Evolutionary conservation across 441 rosid genomes (phyloP).

Genomic region (Aleurites moluccanus): DNA sequence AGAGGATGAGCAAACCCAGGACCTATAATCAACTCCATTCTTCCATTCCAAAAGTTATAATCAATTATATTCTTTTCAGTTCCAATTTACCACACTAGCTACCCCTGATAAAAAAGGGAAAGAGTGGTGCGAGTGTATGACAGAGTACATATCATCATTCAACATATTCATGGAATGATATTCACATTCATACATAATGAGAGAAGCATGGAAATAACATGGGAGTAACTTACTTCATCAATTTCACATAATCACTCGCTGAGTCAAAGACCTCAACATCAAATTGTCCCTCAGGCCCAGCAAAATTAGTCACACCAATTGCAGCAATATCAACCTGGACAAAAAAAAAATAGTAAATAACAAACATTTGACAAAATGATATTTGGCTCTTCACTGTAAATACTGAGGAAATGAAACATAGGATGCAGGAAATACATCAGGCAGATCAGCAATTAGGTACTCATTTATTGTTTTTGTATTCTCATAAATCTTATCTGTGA

Average conservation of each 20-base stretch:
- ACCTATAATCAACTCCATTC: neutral
- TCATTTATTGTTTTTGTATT: conserved; percentile 88
- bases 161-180: neutral
- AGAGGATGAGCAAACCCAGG: neutral
- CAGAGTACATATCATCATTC: neutral
- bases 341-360: conserved; percentile 14
- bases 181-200: neutral
- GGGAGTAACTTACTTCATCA: conserved; percentile 78
- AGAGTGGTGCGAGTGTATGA: neutral
- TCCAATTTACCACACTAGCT: neutral
- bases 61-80: neutral
- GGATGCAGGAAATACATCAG: conserved; percentile 54
- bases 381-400: neutral
- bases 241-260: conserved; percentile 80
- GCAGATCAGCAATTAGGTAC: conserved; percentile 76
- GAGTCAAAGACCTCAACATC: conserved; percentile 96
- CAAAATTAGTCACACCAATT: conserved; percentile 63
- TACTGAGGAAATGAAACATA: conserved; percentile 8
- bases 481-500: conserved; percentile 92
- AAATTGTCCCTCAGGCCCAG: conserved; percentile 82
- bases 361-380: neutral
- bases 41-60: conserved; percentile 1
- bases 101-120: neutral
- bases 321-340: conserved; percentile 77
- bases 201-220: conserved; percentile 6